These are phyloP conservation scores for Niveomyces coronatus DNA, from an alignment of 2,329 filamentous ascomycete genomes.

Conservation along the genomic window DNA sequence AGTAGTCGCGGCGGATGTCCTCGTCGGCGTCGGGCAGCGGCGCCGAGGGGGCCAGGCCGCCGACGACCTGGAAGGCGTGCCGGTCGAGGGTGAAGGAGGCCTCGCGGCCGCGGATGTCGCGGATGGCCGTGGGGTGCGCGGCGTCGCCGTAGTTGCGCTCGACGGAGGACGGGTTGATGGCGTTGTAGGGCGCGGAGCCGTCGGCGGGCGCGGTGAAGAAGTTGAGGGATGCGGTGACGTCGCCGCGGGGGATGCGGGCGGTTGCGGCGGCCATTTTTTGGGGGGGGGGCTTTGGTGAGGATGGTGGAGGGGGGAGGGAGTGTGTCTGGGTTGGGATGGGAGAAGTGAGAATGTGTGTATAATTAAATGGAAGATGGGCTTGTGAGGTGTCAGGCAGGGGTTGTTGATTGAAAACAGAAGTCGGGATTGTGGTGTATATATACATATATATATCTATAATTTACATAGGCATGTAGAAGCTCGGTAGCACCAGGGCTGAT, in stretches of 20 bases:
- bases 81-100: constrained; percentile 55
- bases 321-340: not conserved
- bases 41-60: constrained; percentile 43
- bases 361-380: not conserved
- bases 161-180: constrained; percentile 55
- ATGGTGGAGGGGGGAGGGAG: not conserved
- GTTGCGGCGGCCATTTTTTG: constrained; percentile 28
- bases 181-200: constrained; percentile 51
- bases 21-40: constrained; percentile 57
- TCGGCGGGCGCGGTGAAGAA: constrained; percentile 56
- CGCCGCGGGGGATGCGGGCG: constrained; percentile 44
- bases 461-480: too few relatives aligned
- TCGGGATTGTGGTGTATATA: too few relatives aligned
- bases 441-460: too few relatives aligned
- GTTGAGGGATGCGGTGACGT: constrained; percentile 51
- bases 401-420: too few relatives aligned
- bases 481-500: too few relatives aligned
- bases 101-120: constrained; percentile 66
- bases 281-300: constrained; percentile 1
- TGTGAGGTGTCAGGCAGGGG: too few relatives aligned
- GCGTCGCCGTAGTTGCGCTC: constrained; percentile 53
- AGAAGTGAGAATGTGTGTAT: not conserved
- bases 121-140: constrained; percentile 45
- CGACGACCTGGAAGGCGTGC: constrained; percentile 63
- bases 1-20: constrained; percentile 62